Evolutionary conservation across 345 rosid genomes (phyloP).

Genomic region (Draba incana): DNA sequence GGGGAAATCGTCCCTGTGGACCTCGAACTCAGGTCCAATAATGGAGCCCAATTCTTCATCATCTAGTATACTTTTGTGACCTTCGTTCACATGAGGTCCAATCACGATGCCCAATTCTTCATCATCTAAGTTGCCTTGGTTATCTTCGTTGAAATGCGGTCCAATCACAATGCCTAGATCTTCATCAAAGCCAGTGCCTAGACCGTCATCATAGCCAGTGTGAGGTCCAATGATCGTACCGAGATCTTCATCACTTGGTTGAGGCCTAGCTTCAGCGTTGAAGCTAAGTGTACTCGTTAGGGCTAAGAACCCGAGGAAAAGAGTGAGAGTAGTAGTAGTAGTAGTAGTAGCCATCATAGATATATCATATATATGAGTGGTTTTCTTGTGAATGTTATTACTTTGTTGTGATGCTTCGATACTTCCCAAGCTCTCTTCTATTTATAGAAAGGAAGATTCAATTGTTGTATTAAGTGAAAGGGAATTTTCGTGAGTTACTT

Average conservation of each 20-base stretch:
- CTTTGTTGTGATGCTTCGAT: slow-evolving; percentile 13
- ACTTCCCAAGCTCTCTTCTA: slow-evolving; percentile 24
- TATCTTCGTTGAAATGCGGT: slow-evolving; percentile 14
- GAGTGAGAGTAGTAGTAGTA: background rate
- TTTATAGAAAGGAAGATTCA: slow-evolving; percentile 35
- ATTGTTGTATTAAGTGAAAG: background rate
- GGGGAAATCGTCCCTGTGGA: slow-evolving; percentile 31
- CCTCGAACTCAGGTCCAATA: slow-evolving; percentile 41
- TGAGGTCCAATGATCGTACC: slow-evolving; percentile 38
- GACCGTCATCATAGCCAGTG: slow-evolving; percentile 25
- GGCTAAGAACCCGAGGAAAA: slow-evolving; percentile 32
- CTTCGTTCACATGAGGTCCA: slow-evolving; percentile 13
- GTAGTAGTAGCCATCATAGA: slow-evolving; percentile 10
- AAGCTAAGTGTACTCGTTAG: slow-evolving; percentile 30
- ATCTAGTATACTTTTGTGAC: too few species aligned
- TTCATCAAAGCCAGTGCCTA: slow-evolving; percentile 32
- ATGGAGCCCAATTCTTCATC: slow-evolving; percentile 36
- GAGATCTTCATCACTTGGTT: slow-evolving; percentile 39
- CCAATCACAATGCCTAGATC: slow-evolving; percentile 35
- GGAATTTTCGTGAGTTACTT: slow-evolving; percentile 26
- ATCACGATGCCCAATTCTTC: background rate
- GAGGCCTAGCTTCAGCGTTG: slow-evolving; percentile 38
- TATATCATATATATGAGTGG: slow-evolving; percentile 2
- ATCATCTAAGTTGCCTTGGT: background rate
- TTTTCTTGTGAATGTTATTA: slow-evolving; percentile 16